Percentiles rank a stretch among this genome's conserved stretches.
Evolutionary conservation across 305 asterid genomes (phyloP).

Genomic region (Nicotiana rustica): DNA sequence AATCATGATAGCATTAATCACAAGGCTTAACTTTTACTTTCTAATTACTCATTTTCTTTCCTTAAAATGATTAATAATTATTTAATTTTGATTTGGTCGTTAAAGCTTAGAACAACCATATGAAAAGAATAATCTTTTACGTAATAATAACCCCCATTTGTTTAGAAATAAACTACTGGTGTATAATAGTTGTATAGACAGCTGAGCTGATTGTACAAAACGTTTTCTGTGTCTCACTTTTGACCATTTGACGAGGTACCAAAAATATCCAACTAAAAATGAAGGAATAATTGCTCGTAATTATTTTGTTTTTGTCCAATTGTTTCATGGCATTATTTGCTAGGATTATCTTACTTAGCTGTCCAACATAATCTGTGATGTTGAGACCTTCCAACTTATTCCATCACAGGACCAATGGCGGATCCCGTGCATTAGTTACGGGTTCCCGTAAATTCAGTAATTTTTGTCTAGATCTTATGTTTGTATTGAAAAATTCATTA

Average conservation of each 20-base stretch:
- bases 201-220: background rate
- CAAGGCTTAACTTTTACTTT: too few relatives aligned
- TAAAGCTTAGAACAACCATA: background rate
- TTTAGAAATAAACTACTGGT: too few relatives aligned
- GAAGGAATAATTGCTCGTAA: conserved; percentile 12
- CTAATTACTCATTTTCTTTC: background rate
- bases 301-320: conserved; percentile 22
- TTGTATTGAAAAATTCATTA: too few relatives aligned
- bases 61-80: background rate
- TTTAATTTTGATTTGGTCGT: background rate
- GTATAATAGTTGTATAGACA: background rate
- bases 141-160: background rate
- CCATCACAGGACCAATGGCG: too few relatives aligned
- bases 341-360: background rate
- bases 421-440: too few relatives aligned
- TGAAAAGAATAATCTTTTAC: background rate
- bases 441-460: too few relatives aligned
- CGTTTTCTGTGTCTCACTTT: background rate
- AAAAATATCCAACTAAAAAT: background rate
- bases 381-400: too few relatives aligned
- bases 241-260: background rate
- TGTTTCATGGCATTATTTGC: conserved; percentile 3
- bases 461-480: too few relatives aligned
- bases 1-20: too few relatives aligned
- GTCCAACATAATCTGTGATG: background rate